Evolutionary conservation across 2,329 filamentous ascomycete species (phyloP).

Genomic region (Penicillium sp.): DNA sequence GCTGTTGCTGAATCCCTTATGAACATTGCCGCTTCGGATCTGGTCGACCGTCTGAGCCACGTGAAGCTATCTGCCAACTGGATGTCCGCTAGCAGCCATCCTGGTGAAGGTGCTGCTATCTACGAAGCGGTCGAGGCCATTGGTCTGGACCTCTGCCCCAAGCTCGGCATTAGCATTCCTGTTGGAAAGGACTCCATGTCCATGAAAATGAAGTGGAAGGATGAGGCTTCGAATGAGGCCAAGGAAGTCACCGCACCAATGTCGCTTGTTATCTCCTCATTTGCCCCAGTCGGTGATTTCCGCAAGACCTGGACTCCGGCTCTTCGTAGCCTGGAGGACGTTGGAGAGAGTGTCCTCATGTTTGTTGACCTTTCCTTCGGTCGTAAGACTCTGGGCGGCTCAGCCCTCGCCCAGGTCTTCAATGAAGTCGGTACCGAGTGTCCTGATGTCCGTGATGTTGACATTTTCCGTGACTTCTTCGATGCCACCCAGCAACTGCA

Average conservation of each 20-base stretch:
- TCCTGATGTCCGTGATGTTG: slow-evolving; percentile 79
- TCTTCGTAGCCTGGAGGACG: slow-evolving; percentile 75
- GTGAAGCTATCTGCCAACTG: slow-evolving; percentile 94
- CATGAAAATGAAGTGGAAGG: slow-evolving; percentile 97
- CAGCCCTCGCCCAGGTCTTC: slow-evolving; percentile 85
- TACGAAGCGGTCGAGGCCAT: slow-evolving; percentile 94
- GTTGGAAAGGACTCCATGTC: slow-evolving; percentile 98
- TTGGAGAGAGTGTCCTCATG: slow-evolving; percentile 82
- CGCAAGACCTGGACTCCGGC: slow-evolving; percentile 91
- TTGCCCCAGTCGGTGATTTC: slow-evolving; percentile 77
- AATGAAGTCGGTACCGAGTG: slow-evolving; percentile 78
- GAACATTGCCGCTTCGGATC: slow-evolving; percentile 81
- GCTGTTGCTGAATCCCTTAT: slow-evolving; percentile 89
- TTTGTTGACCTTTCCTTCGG: slow-evolving; percentile 87
- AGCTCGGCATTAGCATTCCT: slow-evolving; percentile 87
- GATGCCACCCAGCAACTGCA: slow-evolving; percentile 73
- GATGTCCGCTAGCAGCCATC: slow-evolving; percentile 96
- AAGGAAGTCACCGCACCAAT: slow-evolving; percentile 91
- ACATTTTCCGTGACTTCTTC: slow-evolving; percentile 83
- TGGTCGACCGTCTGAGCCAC: slow-evolving; percentile 69
- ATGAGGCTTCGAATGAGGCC: slow-evolving; percentile 60
- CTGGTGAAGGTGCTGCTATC: slow-evolving; percentile 84
- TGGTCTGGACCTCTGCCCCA: slow-evolving; percentile 85
- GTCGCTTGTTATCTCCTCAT: slow-evolving; percentile 86
- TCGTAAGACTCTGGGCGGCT: slow-evolving; percentile 80